Evolutionary conservation across 2,329 filamentous ascomycete species (phyloP).

Genomic region (Botrytis squamosa): DNA sequence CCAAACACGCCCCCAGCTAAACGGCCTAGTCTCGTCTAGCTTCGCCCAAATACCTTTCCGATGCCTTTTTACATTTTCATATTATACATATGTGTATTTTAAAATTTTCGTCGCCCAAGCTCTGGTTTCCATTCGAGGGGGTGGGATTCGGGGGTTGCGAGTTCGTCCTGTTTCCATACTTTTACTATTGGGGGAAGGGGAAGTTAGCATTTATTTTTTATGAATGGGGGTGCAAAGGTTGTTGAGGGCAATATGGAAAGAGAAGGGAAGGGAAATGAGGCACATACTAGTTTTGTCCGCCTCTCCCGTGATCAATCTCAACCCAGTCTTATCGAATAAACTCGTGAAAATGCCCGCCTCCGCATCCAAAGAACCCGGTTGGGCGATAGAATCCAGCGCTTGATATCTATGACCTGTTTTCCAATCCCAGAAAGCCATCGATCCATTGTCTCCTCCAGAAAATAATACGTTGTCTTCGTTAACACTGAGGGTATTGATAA

Average conservation of each 20-base stretch:
- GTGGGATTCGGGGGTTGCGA: conserved; percentile 86
- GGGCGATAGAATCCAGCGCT: conserved; percentile 82
- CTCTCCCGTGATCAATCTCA: conserved; percentile 90
- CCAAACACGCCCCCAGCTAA: not conserved
- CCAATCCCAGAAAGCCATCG: conserved; percentile 98
- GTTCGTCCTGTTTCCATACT: conserved; percentile 92
- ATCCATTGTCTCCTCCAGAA: conserved; percentile 91
- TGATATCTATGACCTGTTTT: conserved; percentile 94
- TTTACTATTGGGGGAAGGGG: conserved; percentile 58
- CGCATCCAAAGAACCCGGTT: conserved; percentile 90
- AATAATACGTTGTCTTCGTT: conserved; percentile 96
- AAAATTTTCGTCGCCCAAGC: conserved; percentile 74
- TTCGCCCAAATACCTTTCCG: not conserved
- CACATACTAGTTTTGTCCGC: conserved; percentile 85
- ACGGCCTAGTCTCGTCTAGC: not conserved
- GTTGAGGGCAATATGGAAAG: not conserved
- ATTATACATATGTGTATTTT: conserved; percentile 32
- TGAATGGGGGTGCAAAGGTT: not conserved
- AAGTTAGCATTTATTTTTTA: conserved; percentile 33
- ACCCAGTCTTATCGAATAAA: conserved; percentile 84
- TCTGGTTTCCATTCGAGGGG: conserved; percentile 90
- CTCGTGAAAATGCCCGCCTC: conserved; percentile 94
- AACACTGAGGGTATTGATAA: conserved; percentile 90
- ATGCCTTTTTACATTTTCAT: not conserved
- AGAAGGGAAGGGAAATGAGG: not conserved